Base-by-base conservation (phyloP, 768 basidiomycete species). In the Lactarius psammicola region DNA sequence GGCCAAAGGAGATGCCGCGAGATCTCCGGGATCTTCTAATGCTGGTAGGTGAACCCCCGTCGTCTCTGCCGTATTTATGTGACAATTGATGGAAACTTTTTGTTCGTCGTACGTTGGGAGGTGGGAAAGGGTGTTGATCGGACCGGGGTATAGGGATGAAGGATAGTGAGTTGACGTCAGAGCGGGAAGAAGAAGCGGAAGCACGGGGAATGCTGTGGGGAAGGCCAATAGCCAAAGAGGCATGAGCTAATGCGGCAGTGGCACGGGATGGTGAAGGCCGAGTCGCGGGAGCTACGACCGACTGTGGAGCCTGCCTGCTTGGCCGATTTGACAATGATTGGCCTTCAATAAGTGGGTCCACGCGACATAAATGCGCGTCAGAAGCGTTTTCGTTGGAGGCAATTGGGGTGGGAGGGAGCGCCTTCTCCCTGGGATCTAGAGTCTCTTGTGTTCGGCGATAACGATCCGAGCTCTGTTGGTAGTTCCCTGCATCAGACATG, bases 1-100 rank as follows among this genome's bases (percentile, higher is more conserved):
- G 59, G 13, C 82, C 85, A 63, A 89, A 77, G 0, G 89, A 90
- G 17, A 86, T 66, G 3, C 87, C 86, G 62, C 88, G 80, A 42
- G 74, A 72, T 26, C 85, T 80, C 75, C 68, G 68, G 40, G 70
- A 65, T 33, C 74, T 69, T 38, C 72, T 68, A 15, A 70, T 59
- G 26, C 71, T 72, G 13, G 69, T 20, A 34, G 51, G 18, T 60
- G 67, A 34, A 58, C 63, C 23, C 23, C 23, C 62, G 30, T 68
- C 65, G 17, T 76, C 75, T 23, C 3, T 59, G 67, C 18, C 70
- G 63, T 33, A 72, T 68, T 20, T 69, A 71, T 20, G 74, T 67
- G 49, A 72, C 75, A 38, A 80, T 69, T 76, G 82, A 54, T 80
- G 79, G 0, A 82, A 81, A 66, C 86, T 89, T 76, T 84, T 87